A percentile compares a stretch with the other conserved stretches of the same genome.
phyloP scores from a whole-genome alignment of 345 rosid species.

The Murraya paniculata region DNA sequence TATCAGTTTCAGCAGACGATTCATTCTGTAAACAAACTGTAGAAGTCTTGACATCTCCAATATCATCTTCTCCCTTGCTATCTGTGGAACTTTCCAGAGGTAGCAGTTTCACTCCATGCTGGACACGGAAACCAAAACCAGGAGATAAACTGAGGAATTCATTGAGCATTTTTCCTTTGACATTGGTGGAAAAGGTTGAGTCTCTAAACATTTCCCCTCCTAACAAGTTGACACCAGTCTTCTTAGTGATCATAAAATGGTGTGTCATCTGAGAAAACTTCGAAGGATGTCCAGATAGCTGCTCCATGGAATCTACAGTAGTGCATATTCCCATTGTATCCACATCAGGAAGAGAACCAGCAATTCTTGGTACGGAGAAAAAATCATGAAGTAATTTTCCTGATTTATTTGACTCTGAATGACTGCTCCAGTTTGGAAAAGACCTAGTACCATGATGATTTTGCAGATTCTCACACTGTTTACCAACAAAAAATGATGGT shows the following conservation, averaged over 20 bases:
- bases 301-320: conserved; percentile 40
- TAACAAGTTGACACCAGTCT: conserved; percentile 34
- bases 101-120: conserved; percentile 52
- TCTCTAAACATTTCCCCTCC: conserved; percentile 39
- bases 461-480: conserved; percentile 18
- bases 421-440: conserved; percentile 22
- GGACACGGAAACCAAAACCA: conserved; percentile 28
- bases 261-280: conserved; percentile 34
- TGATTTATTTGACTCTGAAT: conserved; percentile 9
- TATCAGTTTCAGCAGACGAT: conserved; percentile 71
- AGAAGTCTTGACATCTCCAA: conserved; percentile 23
- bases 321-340: conserved; percentile 50
- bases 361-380: conserved; percentile 25
- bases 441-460: conserved; percentile 17
- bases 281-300: conserved; percentile 28
- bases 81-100: conserved; percentile 58
- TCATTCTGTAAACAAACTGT: conserved; percentile 36
- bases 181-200: conserved; percentile 35
- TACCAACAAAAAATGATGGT: conserved; percentile 18
- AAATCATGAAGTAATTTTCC: conserved; percentile 19
- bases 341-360: conserved; percentile 29
- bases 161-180: conserved; percentile 41
- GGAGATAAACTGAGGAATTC: conserved; percentile 49
- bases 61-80: conserved; percentile 35
- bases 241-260: conserved; percentile 37